A percentile compares a stretch with the other conserved stretches of the same genome.
Conservation (phyloP, 257 asterid species). For the Capsicum rhomboideum region DNA sequence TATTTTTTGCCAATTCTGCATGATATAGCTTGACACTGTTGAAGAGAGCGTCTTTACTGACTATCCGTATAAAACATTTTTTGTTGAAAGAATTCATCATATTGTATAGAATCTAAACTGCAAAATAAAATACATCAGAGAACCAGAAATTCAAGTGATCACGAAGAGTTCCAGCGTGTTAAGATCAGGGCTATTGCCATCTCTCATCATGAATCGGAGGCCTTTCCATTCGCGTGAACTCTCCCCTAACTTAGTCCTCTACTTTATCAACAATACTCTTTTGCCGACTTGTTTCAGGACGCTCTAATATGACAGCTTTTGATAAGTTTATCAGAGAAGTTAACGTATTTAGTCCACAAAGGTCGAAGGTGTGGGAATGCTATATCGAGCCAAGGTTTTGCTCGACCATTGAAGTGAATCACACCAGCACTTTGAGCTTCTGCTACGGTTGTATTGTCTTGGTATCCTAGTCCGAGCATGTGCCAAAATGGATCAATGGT, state of each 20-base stretch:
- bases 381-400: conserved; percentile 98
- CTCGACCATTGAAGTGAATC: conserved; percentile 86
- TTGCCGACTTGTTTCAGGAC: conserved; percentile 26
- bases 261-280: conserved; percentile 18
- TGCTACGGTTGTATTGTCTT: conserved; percentile 62
- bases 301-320: conserved; percentile 75
- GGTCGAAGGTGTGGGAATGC: conserved; percentile 82
- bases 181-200: conserved; percentile 22
- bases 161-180: conserved; percentile 10
- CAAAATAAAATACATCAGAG: neutral
- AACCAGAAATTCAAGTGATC: conserved; percentile 26
- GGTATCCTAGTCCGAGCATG: conserved; percentile 93
- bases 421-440: conserved; percentile 81
- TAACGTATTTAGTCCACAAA: conserved; percentile 70
- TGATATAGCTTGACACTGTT: neutral
- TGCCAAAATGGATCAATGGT: conserved; percentile 83
- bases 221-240: conserved; percentile 10
- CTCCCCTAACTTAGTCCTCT: conserved; percentile 22
- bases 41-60: neutral
- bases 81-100: neutral
- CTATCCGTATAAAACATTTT: neutral
- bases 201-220: conserved; percentile 17
- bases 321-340: conserved; percentile 73
- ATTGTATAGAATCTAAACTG: conserved; percentile 4
- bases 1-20: neutral